Base-by-base conservation (phyloP, 768 basidiomycete genomes). In the Leccinum disarticulatum region DNA sequence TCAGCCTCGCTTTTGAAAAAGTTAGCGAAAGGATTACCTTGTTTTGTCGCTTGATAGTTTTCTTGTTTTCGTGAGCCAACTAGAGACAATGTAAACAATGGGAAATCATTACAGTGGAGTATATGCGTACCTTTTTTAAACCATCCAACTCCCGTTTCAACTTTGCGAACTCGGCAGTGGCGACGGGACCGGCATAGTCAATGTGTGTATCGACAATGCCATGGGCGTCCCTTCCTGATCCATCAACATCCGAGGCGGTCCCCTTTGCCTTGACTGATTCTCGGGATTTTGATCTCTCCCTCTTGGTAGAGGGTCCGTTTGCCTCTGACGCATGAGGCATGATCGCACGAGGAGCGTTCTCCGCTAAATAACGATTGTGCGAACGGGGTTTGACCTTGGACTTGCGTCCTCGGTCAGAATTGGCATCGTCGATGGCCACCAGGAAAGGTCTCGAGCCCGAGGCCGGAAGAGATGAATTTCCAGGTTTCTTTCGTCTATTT, bases 111-210 rank as follows among this genome's bases (percentile, higher is more conserved):
- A 19, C 14, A 11, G 30, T 15, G n/a, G 33, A 46, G 25, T 55
- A 41, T 63, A 52, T 58, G 61, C 67, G 54, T 35, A 73, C 76
- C 67, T 77, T 83, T 71, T 83, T 86, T 61, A 85, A 74, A 6
- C 61, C 57, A 52, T 88, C 86, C 5, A 87, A 66, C 63, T 91
- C 87, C 35, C 77, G 79, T 69, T 78, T 83, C 71, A 87, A 70
- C 38, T 77, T 77, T n/a, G 81, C 80, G 55, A 78, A 78, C 65
- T 87, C 85, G 13, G 80, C 77, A 13, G 72, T 67, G 6, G 81
- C 77, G 60, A 80, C 59, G 8, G 79, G 70, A 0, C 79, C 79
- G 46, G 46, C 62, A 30, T 68, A 71, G 13, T 68, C 72, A 14
- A 46, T 19, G 28, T 68, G 58, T 17, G 57, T 9, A 43, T 65